Evolutionary conservation across 2,329 filamentous ascomycete species (phyloP).

Genomic region (Cladophialophora carrionii): DNA sequence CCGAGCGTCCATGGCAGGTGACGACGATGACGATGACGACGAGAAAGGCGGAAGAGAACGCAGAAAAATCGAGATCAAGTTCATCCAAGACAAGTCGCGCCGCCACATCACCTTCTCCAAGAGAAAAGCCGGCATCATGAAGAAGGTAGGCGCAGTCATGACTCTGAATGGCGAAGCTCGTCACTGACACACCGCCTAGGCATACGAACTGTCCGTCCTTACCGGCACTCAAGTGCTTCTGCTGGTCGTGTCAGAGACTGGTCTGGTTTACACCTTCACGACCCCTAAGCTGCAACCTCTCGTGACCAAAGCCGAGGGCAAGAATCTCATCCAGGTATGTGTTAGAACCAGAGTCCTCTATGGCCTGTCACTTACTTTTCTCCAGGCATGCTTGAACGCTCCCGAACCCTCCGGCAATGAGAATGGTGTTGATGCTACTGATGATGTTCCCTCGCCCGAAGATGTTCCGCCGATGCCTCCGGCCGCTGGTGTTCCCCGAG

Average conservation of each 20-base stretch:
- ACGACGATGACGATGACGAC: constrained; percentile 96
- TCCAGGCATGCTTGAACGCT: constrained; percentile 92
- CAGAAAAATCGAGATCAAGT: constrained; percentile 99
- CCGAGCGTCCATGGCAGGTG: constrained; percentile 74
- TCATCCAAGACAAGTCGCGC: constrained; percentile 99
- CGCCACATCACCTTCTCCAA: constrained; percentile 99
- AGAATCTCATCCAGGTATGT: constrained; percentile 96
- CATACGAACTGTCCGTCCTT: constrained; percentile 94
- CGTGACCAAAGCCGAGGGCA: constrained; percentile 97
- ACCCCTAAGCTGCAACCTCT: constrained; percentile 97
- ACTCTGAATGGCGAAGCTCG: constrained; percentile 10
- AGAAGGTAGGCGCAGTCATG: constrained; percentile 72
- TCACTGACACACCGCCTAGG: constrained; percentile 57
- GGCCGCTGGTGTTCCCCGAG: constrained; percentile 65
- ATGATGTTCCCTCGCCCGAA: constrained; percentile 86
- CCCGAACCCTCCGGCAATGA: constrained; percentile 86
- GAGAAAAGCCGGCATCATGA: constrained; percentile 99
- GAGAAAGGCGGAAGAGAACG: constrained; percentile 97
- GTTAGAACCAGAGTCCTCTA: background rate
- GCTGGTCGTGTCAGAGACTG: constrained; percentile 94
- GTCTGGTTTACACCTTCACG: constrained; percentile 96
- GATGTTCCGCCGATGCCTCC: constrained; percentile 80
- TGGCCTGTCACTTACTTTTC: constrained; percentile 33
- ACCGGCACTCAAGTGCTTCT: constrained; percentile 97
- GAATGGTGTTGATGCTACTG: constrained; percentile 75